A percentile compares a stretch with the other conserved stretches of the same genome.
Conservation (phyloP, 2,329 filamentous ascomycete species). For the Verticillium alfalfae region DNA sequence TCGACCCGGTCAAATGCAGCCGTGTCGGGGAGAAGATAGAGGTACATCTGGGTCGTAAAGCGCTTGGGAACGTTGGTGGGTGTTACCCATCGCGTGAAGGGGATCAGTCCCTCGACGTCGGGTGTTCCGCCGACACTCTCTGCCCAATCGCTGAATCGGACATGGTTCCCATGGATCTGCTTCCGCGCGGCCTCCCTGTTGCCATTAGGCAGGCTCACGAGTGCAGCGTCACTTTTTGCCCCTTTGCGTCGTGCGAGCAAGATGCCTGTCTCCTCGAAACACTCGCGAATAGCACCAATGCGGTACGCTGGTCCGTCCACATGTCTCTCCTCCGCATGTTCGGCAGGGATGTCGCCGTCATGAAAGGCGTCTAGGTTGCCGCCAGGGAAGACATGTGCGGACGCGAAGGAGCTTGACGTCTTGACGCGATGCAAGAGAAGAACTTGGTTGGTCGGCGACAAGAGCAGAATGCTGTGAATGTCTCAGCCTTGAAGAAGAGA, state of each 20-base stretch:
- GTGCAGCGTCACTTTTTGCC: conserved; percentile 34
- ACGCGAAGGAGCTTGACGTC: conserved; percentile 78
- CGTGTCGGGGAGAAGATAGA: conserved; percentile 76
- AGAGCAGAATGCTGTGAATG: conserved; percentile 56
- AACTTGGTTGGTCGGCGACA: conserved; percentile 83
- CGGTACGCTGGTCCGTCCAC: conserved; percentile 68
- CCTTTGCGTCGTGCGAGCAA: conserved; percentile 52
- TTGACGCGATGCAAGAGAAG: conserved; percentile 81
- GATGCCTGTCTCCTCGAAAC: conserved; percentile 93
- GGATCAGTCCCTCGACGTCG: conserved; percentile 57
- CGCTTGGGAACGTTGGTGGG: conserved; percentile 66
- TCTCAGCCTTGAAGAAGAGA: background rate
- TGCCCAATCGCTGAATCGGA: conserved; percentile 64
- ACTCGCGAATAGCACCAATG: conserved; percentile 81
- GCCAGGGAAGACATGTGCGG: conserved; percentile 92
- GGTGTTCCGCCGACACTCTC: conserved; percentile 48
- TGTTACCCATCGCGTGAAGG: conserved; percentile 91
- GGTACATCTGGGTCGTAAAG: conserved; percentile 95
- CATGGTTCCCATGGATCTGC: conserved; percentile 60
- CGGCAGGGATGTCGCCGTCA: conserved; percentile 54
- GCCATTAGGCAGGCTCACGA: conserved; percentile 56
- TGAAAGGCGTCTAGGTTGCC: conserved; percentile 75
- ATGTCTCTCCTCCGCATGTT: conserved; percentile 53
- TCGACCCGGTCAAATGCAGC: conserved; percentile 17
- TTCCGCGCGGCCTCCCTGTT: conserved; percentile 62